phyloP scores from a whole-genome alignment of 2,329 filamentous ascomycete genomes.

The Fusarium sublunatum region DNA sequence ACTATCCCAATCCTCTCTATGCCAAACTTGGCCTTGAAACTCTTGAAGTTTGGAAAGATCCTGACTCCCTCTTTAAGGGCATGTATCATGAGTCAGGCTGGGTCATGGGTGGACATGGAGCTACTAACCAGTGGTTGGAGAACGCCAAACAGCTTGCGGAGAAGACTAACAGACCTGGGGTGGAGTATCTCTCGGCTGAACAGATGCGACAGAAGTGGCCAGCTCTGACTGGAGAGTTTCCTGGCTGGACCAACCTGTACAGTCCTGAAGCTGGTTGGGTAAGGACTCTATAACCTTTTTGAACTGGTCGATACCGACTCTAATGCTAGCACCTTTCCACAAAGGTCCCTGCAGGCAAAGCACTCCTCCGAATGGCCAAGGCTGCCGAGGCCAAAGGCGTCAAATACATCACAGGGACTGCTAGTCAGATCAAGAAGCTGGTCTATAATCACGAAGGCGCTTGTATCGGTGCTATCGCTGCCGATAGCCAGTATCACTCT shows the following conservation, averaged over 20 bases:
- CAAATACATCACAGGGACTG: slow-evolving; percentile 46
- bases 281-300: neutral
- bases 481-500: slow-evolving; percentile 57
- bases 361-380: slow-evolving; percentile 48
- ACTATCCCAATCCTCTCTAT: slow-evolving; percentile 69
- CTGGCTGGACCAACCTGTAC: slow-evolving; percentile 46
- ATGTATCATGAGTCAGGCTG: slow-evolving; percentile 50
- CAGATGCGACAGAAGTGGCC: slow-evolving; percentile 47
- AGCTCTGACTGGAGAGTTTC: slow-evolving; percentile 43
- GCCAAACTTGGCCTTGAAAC: slow-evolving; percentile 57
- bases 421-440: slow-evolving; percentile 39
- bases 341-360: slow-evolving; percentile 43
- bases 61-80: slow-evolving; percentile 44
- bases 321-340: neutral
- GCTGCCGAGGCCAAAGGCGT: slow-evolving; percentile 45
- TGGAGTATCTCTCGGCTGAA: slow-evolving; percentile 43
- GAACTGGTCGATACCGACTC: neutral
- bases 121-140: slow-evolving; percentile 47
- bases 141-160: slow-evolving; percentile 43
- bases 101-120: slow-evolving; percentile 44
- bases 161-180: slow-evolving; percentile 37
- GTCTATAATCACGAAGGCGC: slow-evolving; percentile 42
- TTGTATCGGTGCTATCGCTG: slow-evolving; percentile 61
- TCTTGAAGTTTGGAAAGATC: slow-evolving; percentile 45
- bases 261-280: slow-evolving; percentile 49